Evolutionary conservation across 202 grass and related monocot genomes (phyloP).

Genomic region (Elaeis oleifera): DNA sequence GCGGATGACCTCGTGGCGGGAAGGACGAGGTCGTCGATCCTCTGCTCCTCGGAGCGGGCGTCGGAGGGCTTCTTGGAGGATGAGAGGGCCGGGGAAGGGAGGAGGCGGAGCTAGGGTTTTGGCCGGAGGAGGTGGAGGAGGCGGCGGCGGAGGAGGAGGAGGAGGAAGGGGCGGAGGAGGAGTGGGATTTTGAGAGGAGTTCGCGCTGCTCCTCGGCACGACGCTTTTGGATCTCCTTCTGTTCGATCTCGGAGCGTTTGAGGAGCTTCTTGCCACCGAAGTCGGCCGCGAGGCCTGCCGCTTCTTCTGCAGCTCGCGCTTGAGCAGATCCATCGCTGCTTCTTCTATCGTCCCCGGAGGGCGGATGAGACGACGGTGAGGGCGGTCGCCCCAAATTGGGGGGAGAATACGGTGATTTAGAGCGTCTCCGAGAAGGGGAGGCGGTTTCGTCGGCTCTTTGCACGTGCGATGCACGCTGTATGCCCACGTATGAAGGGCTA

Average conservation of each 20-base stretch:
- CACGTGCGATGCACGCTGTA: too few relatives aligned
- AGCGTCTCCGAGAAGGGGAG: too few relatives aligned
- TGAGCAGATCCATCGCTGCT: conserved; percentile 55
- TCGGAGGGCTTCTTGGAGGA: background rate
- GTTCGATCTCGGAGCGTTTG: conserved; percentile 48
- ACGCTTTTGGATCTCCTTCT: conserved; percentile 36
- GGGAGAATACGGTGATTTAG: too few relatives aligned
- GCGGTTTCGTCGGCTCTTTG: too few relatives aligned
- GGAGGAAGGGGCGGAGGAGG: background rate
- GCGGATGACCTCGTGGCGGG: conserved; percentile 52
- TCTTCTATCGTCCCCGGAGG: too few relatives aligned
- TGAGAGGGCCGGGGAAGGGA: background rate
- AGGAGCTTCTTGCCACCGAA: conserved; percentile 48
- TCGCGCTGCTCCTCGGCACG: conserved; percentile 24
- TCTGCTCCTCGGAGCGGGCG: background rate
- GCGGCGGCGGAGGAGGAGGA: background rate
- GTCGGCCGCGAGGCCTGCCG: conserved; percentile 40
- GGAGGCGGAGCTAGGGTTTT: too few relatives aligned
- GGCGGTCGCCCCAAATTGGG: too few relatives aligned
- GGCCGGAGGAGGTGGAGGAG: background rate
- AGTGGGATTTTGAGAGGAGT: conserved; percentile 29
- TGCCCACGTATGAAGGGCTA: too few relatives aligned
- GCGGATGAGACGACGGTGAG: too few relatives aligned
- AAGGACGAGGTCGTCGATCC: conserved; percentile 3
- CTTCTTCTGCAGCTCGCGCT: conserved; percentile 73